Base-by-base conservation (phyloP, 176 grass and related monocot species). In the Chrysopogon serrulatus region DNA sequence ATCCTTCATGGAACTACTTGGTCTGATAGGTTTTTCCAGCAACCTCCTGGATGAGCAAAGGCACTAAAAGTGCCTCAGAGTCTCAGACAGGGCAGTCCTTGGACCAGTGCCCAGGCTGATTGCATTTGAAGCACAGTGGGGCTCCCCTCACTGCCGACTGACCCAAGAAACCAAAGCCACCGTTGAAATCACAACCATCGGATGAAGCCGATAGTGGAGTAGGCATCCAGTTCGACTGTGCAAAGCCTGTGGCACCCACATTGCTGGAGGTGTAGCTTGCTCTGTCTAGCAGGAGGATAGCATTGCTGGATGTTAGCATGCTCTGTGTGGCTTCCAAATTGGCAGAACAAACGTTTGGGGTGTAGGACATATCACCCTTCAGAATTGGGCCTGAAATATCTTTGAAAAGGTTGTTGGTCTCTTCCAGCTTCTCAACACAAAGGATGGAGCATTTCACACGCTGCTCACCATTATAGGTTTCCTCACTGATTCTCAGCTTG, bases 401-500 rank as follows among this genome's bases (percentile, higher is more conserved):
- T 32, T 34, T 69, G 47, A 78, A 67, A 80, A 90, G 59, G 82
- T 32, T 87, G 54, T 89, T 87, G 61, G 93, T 88, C 40, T 63
- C 51, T 42, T 76, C 76, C 14, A 94, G 59, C 59, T 85, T 94
- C 47, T 94, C 85, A 24, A 87, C 93, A 48, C 76, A 90, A 19
- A 90, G 3, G 2, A 95, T 82, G 31, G 11, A 83, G 34, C 76
- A 82, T 66, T 88, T 98, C 30, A 98, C 60, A 45, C 65, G 82
- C 0, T 70, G 17, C 74, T 92, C 93, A 39, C 87, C 89, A 1
- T 84, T 80, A 40, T 80, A 95, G 11, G 45, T 90, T 79, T 98
- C 91, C 81, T 95, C 91, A 59, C 90, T 81, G 23, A 94, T 69
- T 88, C 79, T 92, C 64, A 98, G 27, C 72, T 95, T 98, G 83